Evolutionary conservation across 108 stramenopile species (phyloP), one percentile per base, ranked within the genome.

Genomic region (Pseudonitzschia pungens): DNA sequence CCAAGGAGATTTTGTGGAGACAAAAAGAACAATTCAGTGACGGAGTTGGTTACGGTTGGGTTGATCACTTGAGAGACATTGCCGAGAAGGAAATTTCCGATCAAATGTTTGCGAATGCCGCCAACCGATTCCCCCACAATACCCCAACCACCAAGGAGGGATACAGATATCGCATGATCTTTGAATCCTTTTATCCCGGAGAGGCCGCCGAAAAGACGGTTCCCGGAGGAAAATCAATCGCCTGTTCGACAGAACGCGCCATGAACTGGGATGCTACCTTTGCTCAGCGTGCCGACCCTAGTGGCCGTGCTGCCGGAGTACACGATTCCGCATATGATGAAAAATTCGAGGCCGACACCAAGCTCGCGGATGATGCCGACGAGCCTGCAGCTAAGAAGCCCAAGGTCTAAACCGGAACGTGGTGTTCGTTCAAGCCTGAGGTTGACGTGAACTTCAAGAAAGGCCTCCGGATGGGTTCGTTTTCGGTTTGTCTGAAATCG

Each of bases 21-120:
- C 97, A 98, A 83, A 99, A 99, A 90, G 98, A 98, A 83, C 97
- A 98, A 86, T 98, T 98, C 77, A 95, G 93, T 86, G 98, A 99
- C 72, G 98, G 91, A 68, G 98, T 99, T 52, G 98, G 98, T 33
- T 97, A 98, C 71, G 94, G 96, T 55, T 99, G 98, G 98, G 97
- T 99, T 32, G 98, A 98, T 77, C 76, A 86, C 57, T 78, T 99
- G 36, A 91, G 90, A 68, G 97, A 92, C 41, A 81, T 95, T 73
- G 96, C 97, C 16, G 96, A 97, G 28, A 81, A 74, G 33, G 93
- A 96, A 72, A 92, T 99, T 51, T 83, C 90, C 0, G 98, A 99
- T 82, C 89, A 93, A 80, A 86, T 90, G 93, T 97, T 99, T 81
- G 86, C 93, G 45, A 86, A 68, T 69, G 95, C 97, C 44, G 71